Base-by-base conservation (phyloP, 208 protist species). In the Trypanosoma theileri region DNA sequence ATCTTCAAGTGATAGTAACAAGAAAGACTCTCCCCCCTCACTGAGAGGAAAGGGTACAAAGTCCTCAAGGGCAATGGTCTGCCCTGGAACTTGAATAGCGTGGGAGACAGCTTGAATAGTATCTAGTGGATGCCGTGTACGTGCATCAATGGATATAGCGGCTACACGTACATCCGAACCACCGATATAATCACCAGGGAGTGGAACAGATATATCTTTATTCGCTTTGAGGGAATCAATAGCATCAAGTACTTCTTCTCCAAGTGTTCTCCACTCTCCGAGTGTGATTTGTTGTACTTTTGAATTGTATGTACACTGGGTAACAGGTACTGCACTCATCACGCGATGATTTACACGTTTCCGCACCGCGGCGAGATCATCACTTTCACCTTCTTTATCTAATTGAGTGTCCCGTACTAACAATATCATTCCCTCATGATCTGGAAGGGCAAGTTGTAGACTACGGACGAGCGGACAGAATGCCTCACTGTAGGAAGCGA, bases 31-130 rank as follows among this genome's bases (percentile, higher is more conserved):
- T 31, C 62, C 14, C 44, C 44, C 69, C 41, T 72, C 76, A 16
- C 46, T 71, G 56, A 82, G 55, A n/a, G 63, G 45, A n/a, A 57
- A 2, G 7, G 31, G 10, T 45, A 22, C 61, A 42, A 66, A 75
- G 61, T 89, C 83, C 72, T 85, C 83, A 70, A 89, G 72, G 60
- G 83, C 74, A 3, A 85, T 64, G 60, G 77, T 78, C 71, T 89
- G 69, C 17, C 44, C 61, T 4, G 60, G 60, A 51, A 75, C 58
- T 14, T 73, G 28, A 19, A 61, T 9, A n/a, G 74, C 83, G 6
- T 54, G 57, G 4, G 54, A 44, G 19, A 71, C 11, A 0, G 28
- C 66, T 4, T 17, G 35, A 0, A 59, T 12, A 41, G 19, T 68
- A 7, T 68, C 52, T 28, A 68, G 13, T 12, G 28, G 4, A 21